Percentiles rank a stretch among this genome's conserved stretches.
Conservation (phyloP, 1,284 basidiomycete genomes). For the Volvariella volvacea region DNA sequence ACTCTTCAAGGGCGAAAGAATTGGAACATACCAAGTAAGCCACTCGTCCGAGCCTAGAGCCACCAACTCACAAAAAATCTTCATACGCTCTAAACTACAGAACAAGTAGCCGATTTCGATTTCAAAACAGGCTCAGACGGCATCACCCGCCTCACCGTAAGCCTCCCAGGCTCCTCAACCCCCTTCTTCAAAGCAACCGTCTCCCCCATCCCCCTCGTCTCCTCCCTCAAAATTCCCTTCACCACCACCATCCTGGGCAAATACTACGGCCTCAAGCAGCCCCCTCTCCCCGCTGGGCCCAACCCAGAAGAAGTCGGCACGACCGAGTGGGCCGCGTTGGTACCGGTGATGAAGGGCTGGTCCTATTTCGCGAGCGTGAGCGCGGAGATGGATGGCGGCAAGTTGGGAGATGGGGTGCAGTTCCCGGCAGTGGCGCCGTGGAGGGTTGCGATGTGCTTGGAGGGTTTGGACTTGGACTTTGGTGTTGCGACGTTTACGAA, state of each 20-base stretch:
- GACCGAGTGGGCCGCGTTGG: constrained; percentile 13
- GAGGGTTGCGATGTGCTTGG: too few species aligned
- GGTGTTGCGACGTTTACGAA: too few species aligned
- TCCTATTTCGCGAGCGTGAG: constrained; percentile 2
- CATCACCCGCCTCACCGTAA: constrained; percentile 16
- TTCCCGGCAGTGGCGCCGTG: constrained; percentile 1
- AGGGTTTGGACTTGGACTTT: too few species aligned
- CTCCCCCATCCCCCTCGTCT: constrained; percentile 17
- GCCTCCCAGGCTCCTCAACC: constrained; percentile 10
- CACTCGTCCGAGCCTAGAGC: not conserved
- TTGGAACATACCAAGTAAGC: constrained; percentile 25
- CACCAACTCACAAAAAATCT: too few species aligned
- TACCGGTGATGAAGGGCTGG: constrained; percentile 12
- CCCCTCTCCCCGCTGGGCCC: constrained; percentile 13
- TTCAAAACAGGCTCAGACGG: constrained; percentile 12
- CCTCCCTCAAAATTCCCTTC: constrained; percentile 14
- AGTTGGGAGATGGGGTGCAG: not conserved
- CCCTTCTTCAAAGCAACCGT: constrained; percentile 22
- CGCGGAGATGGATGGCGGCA: not conserved
- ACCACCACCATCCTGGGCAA: constrained; percentile 13
- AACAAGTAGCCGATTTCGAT: constrained; percentile 21
- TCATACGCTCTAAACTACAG: too few species aligned
- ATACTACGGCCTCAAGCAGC: constrained; percentile 14
- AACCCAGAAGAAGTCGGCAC: constrained; percentile 16
- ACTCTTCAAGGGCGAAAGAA: constrained; percentile 25